Evolutionary conservation across 495 filamentous ascomycete genomes (phyloP).

Genomic region (Xylaria grammica): DNA sequence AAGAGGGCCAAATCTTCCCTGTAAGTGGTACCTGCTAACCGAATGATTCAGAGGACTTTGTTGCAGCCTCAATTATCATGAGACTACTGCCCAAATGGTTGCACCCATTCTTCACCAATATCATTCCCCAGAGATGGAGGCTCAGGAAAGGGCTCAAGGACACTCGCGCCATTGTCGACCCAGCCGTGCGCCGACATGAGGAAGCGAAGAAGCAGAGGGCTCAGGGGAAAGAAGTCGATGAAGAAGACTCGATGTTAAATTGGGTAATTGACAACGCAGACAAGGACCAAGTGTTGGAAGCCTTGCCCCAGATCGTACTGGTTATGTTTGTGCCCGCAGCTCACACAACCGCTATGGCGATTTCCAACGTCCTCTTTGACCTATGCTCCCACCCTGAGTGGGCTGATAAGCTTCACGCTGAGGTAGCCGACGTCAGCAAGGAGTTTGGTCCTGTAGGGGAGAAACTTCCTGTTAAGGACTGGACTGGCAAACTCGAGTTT

Average conservation of each 20-base stretch:
- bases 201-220: neutral
- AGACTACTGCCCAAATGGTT: slow-evolving; percentile 51
- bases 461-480: neutral
- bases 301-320: slow-evolving; percentile 24
- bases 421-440: neutral
- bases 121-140: slow-evolving; percentile 18
- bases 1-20: too few relatives aligned
- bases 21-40: too few relatives aligned
- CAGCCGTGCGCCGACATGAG: neutral
- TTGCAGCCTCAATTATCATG: slow-evolving; percentile 13
- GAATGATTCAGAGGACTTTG: neutral
- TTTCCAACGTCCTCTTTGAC: slow-evolving; percentile 14
- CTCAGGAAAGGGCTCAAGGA: neutral
- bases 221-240: neutral
- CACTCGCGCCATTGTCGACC: neutral
- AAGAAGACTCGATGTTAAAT: slow-evolving; percentile 18
- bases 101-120: slow-evolving; percentile 27
- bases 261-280: slow-evolving; percentile 24
- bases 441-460: slow-evolving; percentile 1
- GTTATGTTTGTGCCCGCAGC: slow-evolving; percentile 35
- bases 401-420: neutral
- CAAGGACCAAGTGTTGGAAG: neutral
- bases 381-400: slow-evolving; percentile 8
- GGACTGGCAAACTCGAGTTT: neutral
- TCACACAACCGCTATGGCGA: slow-evolving; percentile 26